A percentile compares a stretch with the other conserved stretches of the same genome.
phyloP scores from a whole-genome alignment of 2,329 filamentous ascomycete genomes.

The Penicillium sp. region DNA sequence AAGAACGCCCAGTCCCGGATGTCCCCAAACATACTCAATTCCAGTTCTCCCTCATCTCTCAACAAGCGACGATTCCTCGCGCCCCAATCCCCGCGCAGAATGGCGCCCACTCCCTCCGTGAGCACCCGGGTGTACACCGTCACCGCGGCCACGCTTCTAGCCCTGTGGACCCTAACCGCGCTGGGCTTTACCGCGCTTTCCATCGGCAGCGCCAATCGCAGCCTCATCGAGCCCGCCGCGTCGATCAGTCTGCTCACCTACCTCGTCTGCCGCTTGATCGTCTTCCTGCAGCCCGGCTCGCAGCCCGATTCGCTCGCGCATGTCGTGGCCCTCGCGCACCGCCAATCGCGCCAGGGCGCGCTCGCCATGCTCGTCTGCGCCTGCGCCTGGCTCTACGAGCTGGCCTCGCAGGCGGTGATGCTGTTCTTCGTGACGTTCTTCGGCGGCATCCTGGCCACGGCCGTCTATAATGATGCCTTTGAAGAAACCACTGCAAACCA shows the following conservation, averaged over 20 bases:
- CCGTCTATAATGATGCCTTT: conserved; percentile 9
- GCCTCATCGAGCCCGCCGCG: conserved; percentile 6
- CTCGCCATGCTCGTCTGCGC: conserved; percentile 7
- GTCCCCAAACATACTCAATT: too few species aligned
- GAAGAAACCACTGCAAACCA: not conserved
- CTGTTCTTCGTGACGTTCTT: conserved; percentile 15
- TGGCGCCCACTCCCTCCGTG: not conserved
- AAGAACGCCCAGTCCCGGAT: too few species aligned
- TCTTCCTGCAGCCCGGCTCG: conserved; percentile 2
- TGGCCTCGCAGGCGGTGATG: conserved; percentile 8
- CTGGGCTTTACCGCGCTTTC: conserved; percentile 17
- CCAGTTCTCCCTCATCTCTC: too few species aligned
- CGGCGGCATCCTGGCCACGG: conserved; percentile 9
- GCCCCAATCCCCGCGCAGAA: too few species aligned
- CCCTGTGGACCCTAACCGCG: conserved; percentile 11
- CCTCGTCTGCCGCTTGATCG: conserved; percentile 14
- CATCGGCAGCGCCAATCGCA: conserved; percentile 14
- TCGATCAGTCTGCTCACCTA: conserved; percentile 20
- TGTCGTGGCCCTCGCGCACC: conserved; percentile 11
- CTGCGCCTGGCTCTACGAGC: conserved; percentile 11
- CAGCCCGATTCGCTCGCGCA: conserved; percentile 11
- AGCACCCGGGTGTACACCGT: conserved; percentile 2
- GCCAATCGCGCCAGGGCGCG: conserved; percentile 8
- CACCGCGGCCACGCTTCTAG: conserved; percentile 6
- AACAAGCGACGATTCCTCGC: too few species aligned